Base-by-base conservation (phyloP, 768 basidiomycete genomes). In the Pleurotus ostreatus region DNA sequence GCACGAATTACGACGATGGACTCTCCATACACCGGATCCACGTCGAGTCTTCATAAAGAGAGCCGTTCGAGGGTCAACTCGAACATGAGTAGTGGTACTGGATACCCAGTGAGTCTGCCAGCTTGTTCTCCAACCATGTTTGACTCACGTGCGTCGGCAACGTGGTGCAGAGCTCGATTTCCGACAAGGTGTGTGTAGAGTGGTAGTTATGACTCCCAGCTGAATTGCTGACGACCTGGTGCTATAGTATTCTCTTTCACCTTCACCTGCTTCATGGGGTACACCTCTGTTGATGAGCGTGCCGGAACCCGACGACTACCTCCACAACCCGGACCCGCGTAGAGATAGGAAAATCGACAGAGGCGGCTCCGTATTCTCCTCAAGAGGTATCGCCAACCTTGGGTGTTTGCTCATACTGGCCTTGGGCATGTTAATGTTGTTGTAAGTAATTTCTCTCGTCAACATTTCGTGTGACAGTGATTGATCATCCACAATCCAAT, bases 351-450 rank as follows among this genome's bases (percentile, higher is more conserved):
- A 75, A 62, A 76, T 74, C n/a, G 83, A 87, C 65, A 67, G 53
- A 39, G 79, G 82, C 7, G 86, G 86, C 1, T 72, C 74, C 47
- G 75, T 90, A 49, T 81, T 82, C 56, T 87, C 87, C 15, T 48
- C 65, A 8, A 74, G 89, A 57, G 89, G 88, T 7, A 60, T 89
- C 44, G 75, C 75, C 2, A 92, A 92, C 63, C 73, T 86, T 2
- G 82, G 88, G 0, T 90, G 85, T 63, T 73, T 92, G 12, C 66
- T 80, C 54, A 55, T 88, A 46, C 76, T 92, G n/a, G 74, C 68
- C 3, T 55, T 69, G 0, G 77, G 73, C 2, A 71, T 74, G 44
- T 22, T 84, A n/a, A 72, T 71, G 59, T 72, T 85, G 40, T 86
- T 88, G 83, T 86, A 61, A 61, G 84, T 11, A 11, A 34, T 34